Conservation (phyloP, 768 basidiomycete genomes). For the Tephrocybe sp. region DNA sequence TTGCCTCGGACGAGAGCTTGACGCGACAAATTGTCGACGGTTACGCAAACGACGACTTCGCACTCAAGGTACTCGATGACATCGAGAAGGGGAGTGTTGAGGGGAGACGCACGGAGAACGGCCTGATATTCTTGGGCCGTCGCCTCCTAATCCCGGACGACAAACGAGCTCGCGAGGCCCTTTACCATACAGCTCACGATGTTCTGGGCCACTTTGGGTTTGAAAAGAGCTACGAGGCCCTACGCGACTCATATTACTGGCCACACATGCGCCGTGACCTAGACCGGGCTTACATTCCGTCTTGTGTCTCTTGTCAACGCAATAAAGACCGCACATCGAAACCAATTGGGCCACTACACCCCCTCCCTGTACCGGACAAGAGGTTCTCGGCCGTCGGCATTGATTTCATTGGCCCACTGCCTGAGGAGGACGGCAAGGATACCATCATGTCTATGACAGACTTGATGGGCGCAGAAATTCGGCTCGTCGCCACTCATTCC, state of each 20-base stretch:
- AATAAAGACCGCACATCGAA: slow-evolving; percentile 28
- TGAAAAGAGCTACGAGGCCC: slow-evolving; percentile 25
- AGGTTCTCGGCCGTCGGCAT: slow-evolving; percentile 23
- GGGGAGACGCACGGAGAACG: too few species aligned
- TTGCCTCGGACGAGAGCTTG: too few species aligned
- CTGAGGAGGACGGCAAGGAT: slow-evolving; percentile 25
- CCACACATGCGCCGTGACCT: slow-evolving; percentile 28
- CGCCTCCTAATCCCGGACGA: too few species aligned
- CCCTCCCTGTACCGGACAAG: slow-evolving; percentile 24
- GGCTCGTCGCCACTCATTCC: slow-evolving; percentile 6
- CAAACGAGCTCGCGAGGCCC: slow-evolving; percentile 12
- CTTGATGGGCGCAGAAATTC: slow-evolving; percentile 21
- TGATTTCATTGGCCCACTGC: slow-evolving; percentile 32
- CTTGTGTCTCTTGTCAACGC: slow-evolving; percentile 12
- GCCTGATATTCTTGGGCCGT: too few species aligned
- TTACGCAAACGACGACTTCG: too few species aligned
- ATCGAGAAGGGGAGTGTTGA: too few species aligned
- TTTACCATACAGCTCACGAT: slow-evolving; percentile 30
- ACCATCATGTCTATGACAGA: slow-evolving; percentile 26
- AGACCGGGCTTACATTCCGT: slow-evolving; percentile 9
- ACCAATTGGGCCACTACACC: slow-evolving; percentile 25
- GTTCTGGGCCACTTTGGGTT: slow-evolving; percentile 31
- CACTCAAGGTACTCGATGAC: too few species aligned
- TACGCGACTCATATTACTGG: slow-evolving; percentile 29
- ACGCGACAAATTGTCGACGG: too few species aligned